phyloP scores from a whole-genome alignment of 805 yeast species.

The Yarrowia porcina region DNA sequence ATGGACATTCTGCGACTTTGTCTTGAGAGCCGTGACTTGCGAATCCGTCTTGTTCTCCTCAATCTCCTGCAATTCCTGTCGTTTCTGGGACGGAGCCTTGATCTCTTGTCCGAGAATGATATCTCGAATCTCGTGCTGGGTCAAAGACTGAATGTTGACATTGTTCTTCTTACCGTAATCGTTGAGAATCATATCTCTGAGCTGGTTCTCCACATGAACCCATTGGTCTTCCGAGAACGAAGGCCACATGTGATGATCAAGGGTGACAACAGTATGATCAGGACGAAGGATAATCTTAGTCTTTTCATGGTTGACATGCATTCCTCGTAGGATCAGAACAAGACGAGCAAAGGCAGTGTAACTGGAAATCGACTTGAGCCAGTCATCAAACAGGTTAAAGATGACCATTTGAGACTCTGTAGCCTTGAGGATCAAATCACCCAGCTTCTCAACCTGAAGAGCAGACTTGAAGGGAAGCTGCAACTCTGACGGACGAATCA shows the following conservation, averaged over 20 bases:
- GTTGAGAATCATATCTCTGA: constrained; percentile 79
- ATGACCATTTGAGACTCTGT: constrained; percentile 90
- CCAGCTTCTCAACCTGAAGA: constrained; percentile 72
- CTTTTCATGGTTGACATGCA: constrained; percentile 72
- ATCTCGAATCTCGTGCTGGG: constrained; percentile 92
- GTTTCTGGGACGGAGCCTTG: constrained; percentile 78
- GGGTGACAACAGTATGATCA: constrained; percentile 63
- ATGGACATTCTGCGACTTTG: constrained; percentile 83
- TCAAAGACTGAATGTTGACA: constrained; percentile 79
- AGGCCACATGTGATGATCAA: constrained; percentile 92
- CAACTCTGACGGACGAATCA: constrained; percentile 84
- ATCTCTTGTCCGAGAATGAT: constrained; percentile 92
- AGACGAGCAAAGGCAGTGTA: constrained; percentile 92
- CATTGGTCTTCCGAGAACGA: constrained; percentile 83
- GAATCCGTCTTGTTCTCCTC: constrained; percentile 44
- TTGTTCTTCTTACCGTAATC: constrained; percentile 84
- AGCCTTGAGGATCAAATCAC: constrained; percentile 76
- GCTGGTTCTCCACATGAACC: constrained; percentile 81
- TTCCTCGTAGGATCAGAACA: constrained; percentile 74
- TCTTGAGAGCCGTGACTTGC: constrained; percentile 71
- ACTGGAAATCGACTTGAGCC: constrained; percentile 79
- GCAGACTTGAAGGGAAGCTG: constrained; percentile 87
- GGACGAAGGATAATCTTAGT: constrained; percentile 74
- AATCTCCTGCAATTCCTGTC: constrained; percentile 80
- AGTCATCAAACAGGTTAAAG: constrained; percentile 89